These are phyloP conservation scores for Neurospora hispaniola DNA, from an alignment of 495 filamentous ascomycete genomes.

Conservation along the genomic window DNA sequence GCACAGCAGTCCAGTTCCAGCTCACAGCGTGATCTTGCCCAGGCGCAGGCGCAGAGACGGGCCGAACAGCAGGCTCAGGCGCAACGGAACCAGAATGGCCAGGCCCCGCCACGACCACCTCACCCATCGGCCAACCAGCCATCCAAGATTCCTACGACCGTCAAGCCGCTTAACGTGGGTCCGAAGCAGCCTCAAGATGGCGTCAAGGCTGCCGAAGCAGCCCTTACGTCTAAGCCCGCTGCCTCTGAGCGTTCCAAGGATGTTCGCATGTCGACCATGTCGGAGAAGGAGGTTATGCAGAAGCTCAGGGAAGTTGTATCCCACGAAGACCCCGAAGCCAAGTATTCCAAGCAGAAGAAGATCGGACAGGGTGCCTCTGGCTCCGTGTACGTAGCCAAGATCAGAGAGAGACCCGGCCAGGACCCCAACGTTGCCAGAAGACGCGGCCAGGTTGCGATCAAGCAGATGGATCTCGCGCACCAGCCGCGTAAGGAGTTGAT, in stretches of 20 bases:
- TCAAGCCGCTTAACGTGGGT: conserved; percentile 88
- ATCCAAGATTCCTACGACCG: conserved; percentile 54
- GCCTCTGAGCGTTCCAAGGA: conserved; percentile 62
- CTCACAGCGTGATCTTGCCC: conserved; percentile 16
- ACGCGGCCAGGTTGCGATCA: conserved; percentile 87
- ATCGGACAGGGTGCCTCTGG: conserved; percentile 97
- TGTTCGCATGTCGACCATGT: conserved; percentile 96
- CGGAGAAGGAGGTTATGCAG: conserved; percentile 92
- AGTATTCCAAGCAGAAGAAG: conserved; percentile 98
- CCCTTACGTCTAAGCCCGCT: conserved; percentile 62
- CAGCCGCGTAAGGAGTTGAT: conserved; percentile 97
- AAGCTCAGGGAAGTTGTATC: conserved; percentile 87
- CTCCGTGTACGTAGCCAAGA: conserved; percentile 93
- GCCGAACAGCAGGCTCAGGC: conserved; percentile 13
- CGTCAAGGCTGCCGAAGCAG: conserved; percentile 71
- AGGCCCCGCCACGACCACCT: conserved; percentile 15
- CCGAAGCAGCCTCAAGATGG: conserved; percentile 60
- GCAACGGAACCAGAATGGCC: conserved; percentile 25
- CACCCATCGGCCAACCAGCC: conserved; percentile 32
- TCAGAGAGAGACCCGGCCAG: conserved; percentile 55
- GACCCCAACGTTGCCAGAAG: conserved; percentile 50
- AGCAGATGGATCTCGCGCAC: conserved; percentile 97
- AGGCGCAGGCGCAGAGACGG: conserved; percentile 16
- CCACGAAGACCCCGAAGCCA: conserved; percentile 79
- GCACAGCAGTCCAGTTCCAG: conserved; percentile 31